phyloP scores from a whole-genome alignment of 2,329 filamentous ascomycete species.

The Thelonectria rubi region DNA sequence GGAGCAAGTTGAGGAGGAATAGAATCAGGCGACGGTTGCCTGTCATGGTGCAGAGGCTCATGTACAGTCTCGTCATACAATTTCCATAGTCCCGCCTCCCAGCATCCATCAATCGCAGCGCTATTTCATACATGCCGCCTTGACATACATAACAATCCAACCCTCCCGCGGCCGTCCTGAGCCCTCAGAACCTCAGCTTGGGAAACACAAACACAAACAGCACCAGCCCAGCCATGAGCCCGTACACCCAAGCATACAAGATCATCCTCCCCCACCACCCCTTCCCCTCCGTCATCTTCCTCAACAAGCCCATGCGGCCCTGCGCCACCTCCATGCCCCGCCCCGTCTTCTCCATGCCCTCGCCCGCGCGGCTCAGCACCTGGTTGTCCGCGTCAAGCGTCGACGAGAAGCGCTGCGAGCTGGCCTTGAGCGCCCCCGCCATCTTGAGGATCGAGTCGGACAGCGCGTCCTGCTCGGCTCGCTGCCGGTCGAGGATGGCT shows the following conservation, averaged over 20 bases:
- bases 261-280: slow-evolving; percentile 87
- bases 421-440: slow-evolving; percentile 79
- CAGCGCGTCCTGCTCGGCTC: slow-evolving; percentile 82
- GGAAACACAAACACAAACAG: slow-evolving; percentile 86
- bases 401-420: slow-evolving; percentile 74
- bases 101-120: slow-evolving; percentile 16
- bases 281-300: slow-evolving; percentile 84
- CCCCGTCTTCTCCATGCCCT: slow-evolving; percentile 81
- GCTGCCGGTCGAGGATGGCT: slow-evolving; percentile 78
- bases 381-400: slow-evolving; percentile 78
- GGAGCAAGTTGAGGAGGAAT: too few species aligned
- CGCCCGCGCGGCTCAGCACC: slow-evolving; percentile 73
- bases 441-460: slow-evolving; percentile 84
- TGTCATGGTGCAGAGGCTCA: background rate
- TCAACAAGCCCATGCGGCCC: slow-evolving; percentile 78
- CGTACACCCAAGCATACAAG: slow-evolving; percentile 85
- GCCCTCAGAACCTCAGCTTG: slow-evolving; percentile 80
- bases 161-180: background rate
- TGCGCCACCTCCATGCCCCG: slow-evolving; percentile 79
- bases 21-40: too few species aligned
- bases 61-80: slow-evolving; percentile 11
- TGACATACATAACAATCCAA: background rate
- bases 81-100: slow-evolving; percentile 3
- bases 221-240: slow-evolving; percentile 79
- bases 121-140: slow-evolving; percentile 21